These are phyloP conservation scores for Castanea mollissima DNA, from an alignment of 306 rosid species.

Conservation along the genomic window DNA sequence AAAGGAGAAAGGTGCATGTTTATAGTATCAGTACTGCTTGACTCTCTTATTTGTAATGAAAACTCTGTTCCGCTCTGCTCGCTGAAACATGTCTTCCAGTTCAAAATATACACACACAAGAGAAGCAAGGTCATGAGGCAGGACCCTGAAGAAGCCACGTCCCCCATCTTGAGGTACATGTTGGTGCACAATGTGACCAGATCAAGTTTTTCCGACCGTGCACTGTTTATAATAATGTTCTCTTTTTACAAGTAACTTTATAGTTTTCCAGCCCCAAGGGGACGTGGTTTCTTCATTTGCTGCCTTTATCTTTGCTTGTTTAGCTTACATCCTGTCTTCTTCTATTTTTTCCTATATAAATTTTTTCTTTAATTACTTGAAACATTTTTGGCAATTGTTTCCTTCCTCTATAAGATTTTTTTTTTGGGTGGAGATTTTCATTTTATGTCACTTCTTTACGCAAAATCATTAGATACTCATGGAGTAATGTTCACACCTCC, in stretches of 20 bases:
- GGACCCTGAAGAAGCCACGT: conserved; percentile 14
- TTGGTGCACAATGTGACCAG: conserved; percentile 15
- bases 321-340: neutral
- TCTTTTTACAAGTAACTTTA: neutral
- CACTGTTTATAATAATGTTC: neutral
- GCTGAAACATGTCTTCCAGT: conserved; percentile 28
- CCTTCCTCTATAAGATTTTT: too few species aligned
- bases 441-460: too few species aligned
- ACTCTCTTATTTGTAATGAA: conserved; percentile 39
- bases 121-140: conserved; percentile 18
- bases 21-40: conserved; percentile 43
- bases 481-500: too few species aligned
- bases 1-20: conserved; percentile 44
- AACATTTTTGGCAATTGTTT: neutral
- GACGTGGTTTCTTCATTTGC: conserved; percentile 8
- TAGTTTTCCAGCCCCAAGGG: neutral
- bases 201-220: neutral
- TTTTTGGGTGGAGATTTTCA: too few species aligned
- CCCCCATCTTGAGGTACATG: neutral
- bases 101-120: conserved; percentile 4
- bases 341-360: neutral
- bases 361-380: neutral
- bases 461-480: too few species aligned
- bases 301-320: conserved; percentile 23
- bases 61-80: conserved; percentile 31